Base-by-base conservation (phyloP, 495 filamentous ascomycete species). In the Hyaloscypha hepaticicola region DNA sequence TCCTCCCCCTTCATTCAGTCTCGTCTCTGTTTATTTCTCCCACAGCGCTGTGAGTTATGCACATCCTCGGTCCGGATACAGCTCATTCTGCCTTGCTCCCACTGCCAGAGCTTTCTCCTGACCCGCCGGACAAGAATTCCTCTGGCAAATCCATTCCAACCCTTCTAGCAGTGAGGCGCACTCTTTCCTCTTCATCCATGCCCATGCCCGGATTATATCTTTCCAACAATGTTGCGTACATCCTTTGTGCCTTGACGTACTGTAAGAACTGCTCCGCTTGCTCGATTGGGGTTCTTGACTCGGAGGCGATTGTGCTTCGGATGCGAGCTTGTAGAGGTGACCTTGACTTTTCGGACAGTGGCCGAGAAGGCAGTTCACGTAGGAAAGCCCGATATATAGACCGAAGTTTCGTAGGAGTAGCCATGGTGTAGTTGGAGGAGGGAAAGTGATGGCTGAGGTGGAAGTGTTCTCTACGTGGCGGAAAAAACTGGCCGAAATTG, bases 161-260 rank as follows among this genome's bases (percentile, higher is more conserved):
- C 75, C 91, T 83, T 76, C 90, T 79, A 16, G 95, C 94, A 64
- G 91, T 90, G 80, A 97, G 77, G 62, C 90, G 72, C 48, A 97
- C 86, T 66, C 86, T 80, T 78, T 96, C 92, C 77, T 96, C 91
- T 76, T 95, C 88, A 69, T 88, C 86, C 85, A 94, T 87, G 53
- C 77, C 78, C 85, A 93, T 89, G 6, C 92, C 91, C 7, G 93
- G 93, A 73, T 98, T 99, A 77, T 98, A 99, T 70, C 92, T 82
- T 73, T 97, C 94, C 26, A 98, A 65, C 38, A 97, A 75, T 48
- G 83, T 86, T 7, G 83, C 82, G 71, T 98, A 97, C 74, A 83
- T 83, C 21, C 93, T 79, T 77, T 99, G 95, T 38, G 94, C 90
- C 58, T 84, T 83, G 3, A 91, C 80, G 73, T 96, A 98, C 60